Conservation (phyloP, 1,284 basidiomycete genomes). For the Phellinidium pouzarii region DNA sequence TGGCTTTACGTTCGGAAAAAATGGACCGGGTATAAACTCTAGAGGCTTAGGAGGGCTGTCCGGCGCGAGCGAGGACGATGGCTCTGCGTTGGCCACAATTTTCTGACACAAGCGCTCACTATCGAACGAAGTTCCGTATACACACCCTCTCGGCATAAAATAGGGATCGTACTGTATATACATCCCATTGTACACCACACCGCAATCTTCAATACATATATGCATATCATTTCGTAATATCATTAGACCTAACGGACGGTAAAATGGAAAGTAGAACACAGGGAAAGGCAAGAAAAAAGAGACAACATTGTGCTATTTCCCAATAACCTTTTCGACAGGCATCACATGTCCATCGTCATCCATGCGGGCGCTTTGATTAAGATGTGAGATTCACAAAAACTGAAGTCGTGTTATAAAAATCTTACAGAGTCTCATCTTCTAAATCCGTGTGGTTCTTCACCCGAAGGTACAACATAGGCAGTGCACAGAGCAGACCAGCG, state of each 20-base stretch:
- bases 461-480: conserved; percentile 27
- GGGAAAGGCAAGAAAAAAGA: background rate
- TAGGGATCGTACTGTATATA: no score
- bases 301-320: background rate
- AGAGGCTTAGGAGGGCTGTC: conserved; percentile 25
- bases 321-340: conserved; percentile 8
- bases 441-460: conserved; percentile 25
- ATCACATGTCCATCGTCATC: conserved; percentile 18
- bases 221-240: no score
- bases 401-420: background rate
- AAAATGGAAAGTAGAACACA: background rate
- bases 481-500: conserved; percentile 25
- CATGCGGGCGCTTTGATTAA: conserved; percentile 19
- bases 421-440: conserved; percentile 25
- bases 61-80: conserved; percentile 34
- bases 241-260: background rate
- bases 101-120: conserved; percentile 35
- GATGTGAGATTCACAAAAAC: background rate
- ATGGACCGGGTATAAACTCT: conserved; percentile 48
- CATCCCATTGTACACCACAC: background rate
- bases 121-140: background rate
- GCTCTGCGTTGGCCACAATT: conserved; percentile 55
- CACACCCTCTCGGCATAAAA: no score
- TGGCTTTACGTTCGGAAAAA: conserved; percentile 96
- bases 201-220: no score